phyloP scores from a whole-genome alignment of 352 stramenopile species.

The Phytophthora cactorum region DNA sequence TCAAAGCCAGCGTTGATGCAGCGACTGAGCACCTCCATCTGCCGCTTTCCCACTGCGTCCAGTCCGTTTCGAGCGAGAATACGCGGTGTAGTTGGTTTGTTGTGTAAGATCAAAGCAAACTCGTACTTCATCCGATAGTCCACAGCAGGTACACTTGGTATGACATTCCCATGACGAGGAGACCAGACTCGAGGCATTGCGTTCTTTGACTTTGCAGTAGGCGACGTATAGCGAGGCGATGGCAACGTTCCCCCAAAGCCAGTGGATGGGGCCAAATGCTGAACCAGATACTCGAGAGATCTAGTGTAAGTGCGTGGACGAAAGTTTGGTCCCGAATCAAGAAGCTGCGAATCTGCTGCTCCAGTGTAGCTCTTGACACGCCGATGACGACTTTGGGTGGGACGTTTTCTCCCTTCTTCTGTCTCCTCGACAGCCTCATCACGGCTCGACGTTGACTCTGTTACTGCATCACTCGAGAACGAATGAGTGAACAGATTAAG shows the following conservation, averaged over 20 bases:
- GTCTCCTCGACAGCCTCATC: slow-evolving; percentile 26
- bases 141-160: slow-evolving; percentile 33
- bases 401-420: slow-evolving; percentile 14
- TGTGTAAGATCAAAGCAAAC: slow-evolving; percentile 85
- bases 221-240: slow-evolving; percentile 52
- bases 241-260: slow-evolving; percentile 29
- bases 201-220: slow-evolving; percentile 48
- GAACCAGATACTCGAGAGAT: slow-evolving; percentile 79
- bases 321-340: slow-evolving; percentile 30
- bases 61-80: slow-evolving; percentile 79
- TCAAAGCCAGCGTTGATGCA: slow-evolving; percentile 81
- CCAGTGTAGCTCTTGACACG: slow-evolving; percentile 63
- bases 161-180: slow-evolving; percentile 55
- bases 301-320: slow-evolving; percentile 78
- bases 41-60: slow-evolving; percentile 71
- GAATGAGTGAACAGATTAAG: slow-evolving; percentile 34
- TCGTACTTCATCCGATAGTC: slow-evolving; percentile 86
- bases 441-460: slow-evolving; percentile 52
- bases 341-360: slow-evolving; percentile 33
- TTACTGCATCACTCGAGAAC: slow-evolving; percentile 35
- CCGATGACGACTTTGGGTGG: slow-evolving; percentile 32
- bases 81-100: slow-evolving; percentile 78
- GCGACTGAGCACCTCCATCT: slow-evolving; percentile 77
- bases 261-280: slow-evolving; percentile 69
- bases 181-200: slow-evolving; percentile 75